A percentile compares a stretch with the other conserved stretches of the same genome.
Evolutionary conservation across 2,329 filamentous ascomycete genomes (phyloP).

Genomic region (Aureobasidium sp.): DNA sequence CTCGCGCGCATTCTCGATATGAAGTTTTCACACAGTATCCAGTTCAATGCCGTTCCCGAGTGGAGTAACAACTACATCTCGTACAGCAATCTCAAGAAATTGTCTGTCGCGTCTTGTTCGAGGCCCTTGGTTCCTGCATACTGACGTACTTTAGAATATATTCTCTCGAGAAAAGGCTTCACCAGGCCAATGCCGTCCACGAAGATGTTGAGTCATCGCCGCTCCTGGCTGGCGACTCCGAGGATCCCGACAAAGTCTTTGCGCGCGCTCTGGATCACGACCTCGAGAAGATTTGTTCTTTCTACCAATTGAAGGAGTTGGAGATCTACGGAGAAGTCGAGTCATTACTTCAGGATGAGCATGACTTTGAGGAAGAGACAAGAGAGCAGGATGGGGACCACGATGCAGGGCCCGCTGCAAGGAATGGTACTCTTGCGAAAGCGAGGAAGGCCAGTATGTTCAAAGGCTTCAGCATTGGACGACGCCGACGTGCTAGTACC

Average conservation of each 20-base stretch:
- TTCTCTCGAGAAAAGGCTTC: conserved; percentile 77
- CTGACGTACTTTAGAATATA: conserved; percentile 63
- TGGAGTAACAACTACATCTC: conserved; percentile 98
- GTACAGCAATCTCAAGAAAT: conserved; percentile 97
- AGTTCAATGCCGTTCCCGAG: conserved; percentile 99
- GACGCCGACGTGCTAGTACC: conserved; percentile 39
- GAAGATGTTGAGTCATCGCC: conserved; percentile 78
- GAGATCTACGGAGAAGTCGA: conserved; percentile 79
- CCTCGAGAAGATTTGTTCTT: conserved; percentile 87
- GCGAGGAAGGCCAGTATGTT: conserved; percentile 46
- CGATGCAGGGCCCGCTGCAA: neutral
- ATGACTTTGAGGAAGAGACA: conserved; percentile 57
- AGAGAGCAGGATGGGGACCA: conserved; percentile 5
- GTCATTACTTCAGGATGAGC: conserved; percentile 67
- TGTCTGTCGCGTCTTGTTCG: conserved; percentile 51
- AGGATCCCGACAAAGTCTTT: conserved; percentile 76
- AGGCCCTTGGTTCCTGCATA: neutral
- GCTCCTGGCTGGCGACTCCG: conserved; percentile 58
- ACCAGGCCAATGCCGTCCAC: conserved; percentile 49
- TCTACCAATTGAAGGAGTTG: conserved; percentile 82
- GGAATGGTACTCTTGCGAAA: conserved; percentile 26
- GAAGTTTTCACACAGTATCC: conserved; percentile 99
- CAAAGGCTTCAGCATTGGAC: conserved; percentile 40
- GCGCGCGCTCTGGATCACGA: conserved; percentile 75
- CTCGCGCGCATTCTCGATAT: conserved; percentile 56